Base-by-base conservation (phyloP, 2,329 filamentous ascomycete species). In the Paramyrothecium roridum region DNA sequence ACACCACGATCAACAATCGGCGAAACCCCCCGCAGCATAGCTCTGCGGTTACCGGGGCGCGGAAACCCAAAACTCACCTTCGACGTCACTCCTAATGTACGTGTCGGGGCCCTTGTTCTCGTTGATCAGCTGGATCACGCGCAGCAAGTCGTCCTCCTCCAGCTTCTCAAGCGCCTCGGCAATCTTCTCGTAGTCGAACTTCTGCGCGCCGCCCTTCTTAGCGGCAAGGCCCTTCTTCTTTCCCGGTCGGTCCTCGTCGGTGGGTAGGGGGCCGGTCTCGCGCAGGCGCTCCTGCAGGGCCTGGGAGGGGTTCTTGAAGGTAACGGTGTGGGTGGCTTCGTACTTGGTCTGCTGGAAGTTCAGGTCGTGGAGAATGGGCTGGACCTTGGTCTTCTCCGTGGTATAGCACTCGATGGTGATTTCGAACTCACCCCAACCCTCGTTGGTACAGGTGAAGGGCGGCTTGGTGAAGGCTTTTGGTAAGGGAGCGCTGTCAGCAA, bases 361-460 rank as follows among this genome's bases (percentile, higher is more conserved):
- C 58, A 99, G 82, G 69, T 99, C 95, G 73, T 99, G 95, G 52
- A 80, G 76, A 61, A 99, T 80, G 57, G 70, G 71, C 16, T 83
- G 80, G 67, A 91, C 84, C 67, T 96, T 93, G 56, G 88, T 88
- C 80, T 97, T 97, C 74, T 95, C 91, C 30, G 89, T 86, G 47
- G 89, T 90, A 68, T 87, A 89, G 63, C 96, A 82, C 59, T 90
- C 85, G 67, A 98, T 95, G 50, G 80, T 81, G 86, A 99, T 93
- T 70, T 98, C 95, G 71, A 99, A 99, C 76, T 98, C 95, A 67
- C 95, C 95, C 95, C 95, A 99, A 63, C 95, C 95, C 75, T 97
- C 90, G 74, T 99, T 96, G 60, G 86, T 80, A 73, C 96, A 96
- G 61, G 82, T 83, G 77, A 98, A 99, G 0, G 95, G 95, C 1